Evolutionary conservation across 2,329 filamentous ascomycete species (phyloP), one percentile per base, ranked within the genome.

Genomic region (Cercospora sojina): DNA sequence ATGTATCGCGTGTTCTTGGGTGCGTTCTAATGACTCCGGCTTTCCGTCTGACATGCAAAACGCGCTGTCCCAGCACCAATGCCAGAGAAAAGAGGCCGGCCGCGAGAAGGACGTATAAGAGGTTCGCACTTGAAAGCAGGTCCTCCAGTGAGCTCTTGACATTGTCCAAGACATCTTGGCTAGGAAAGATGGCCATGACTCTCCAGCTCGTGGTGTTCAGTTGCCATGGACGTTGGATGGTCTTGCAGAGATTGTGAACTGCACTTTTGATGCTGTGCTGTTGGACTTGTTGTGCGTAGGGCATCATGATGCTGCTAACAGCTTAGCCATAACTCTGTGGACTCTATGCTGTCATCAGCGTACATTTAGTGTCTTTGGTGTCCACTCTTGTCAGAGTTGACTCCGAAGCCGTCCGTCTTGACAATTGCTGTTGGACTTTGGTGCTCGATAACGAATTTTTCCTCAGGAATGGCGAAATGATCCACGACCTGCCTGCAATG

Each of bases 401-500:
- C 4, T 7, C 23, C 12, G 60, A 56, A 10, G 20, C 32, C 8
- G 49, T 16, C 10, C 27, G 31, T 25, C 9, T 38, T 13, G 13
- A 6, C 13, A 55, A 29, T 23, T 47, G 27, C 16, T 18, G 49
- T 29, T 31, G 12, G 6, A n/a, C 49, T 38, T 63, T 35, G 5
- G 25, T 23, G 20, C 60, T 63, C 25, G 60, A 56, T 27, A 56
- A 27, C n/a, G 47, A 56, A 35, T 56, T 43, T 25, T 56, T 63
- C 49, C 47, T 62, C 18, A 63, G 51, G 9, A 31, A 41, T 12
- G 60, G 60, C n/a, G 32, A 27, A 12, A 32, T 56, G 8, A 56
- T 56, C 60, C 60, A 63, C 23, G 49, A 43, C 57, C 49, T 51
- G 32, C 60, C 60, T 29, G 29, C 49, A n/a, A 32, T 31, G 31